Percentiles rank a stretch among this genome's conserved stretches.
Conservation (phyloP, 768 basidiomycete species). For the Termitomyces sp. region DNA sequence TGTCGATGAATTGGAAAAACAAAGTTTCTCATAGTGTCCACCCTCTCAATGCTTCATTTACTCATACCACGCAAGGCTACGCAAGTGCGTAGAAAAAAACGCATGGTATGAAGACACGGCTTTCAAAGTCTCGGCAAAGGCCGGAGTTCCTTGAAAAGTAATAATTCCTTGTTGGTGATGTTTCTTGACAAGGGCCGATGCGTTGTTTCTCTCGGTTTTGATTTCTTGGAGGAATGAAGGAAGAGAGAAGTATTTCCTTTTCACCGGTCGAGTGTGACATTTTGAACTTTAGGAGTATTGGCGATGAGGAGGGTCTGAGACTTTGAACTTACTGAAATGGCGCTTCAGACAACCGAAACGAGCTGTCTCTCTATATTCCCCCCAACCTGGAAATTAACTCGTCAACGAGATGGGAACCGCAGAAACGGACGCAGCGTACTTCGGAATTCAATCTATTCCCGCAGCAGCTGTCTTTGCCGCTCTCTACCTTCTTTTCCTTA, state of each 20-base stretch:
- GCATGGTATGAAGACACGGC: too few species aligned
- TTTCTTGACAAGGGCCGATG: too few species aligned
- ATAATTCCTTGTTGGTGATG: too few species aligned
- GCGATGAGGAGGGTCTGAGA: neutral
- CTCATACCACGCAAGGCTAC: too few species aligned
- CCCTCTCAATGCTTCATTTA: too few species aligned
- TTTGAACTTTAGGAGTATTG: neutral
- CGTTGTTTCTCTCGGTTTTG: neutral
- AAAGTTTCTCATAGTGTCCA: too few species aligned
- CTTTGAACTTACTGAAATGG: neutral
- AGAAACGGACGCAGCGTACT: neutral
- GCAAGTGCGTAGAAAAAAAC: too few species aligned
- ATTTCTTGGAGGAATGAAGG: neutral
- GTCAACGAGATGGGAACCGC: neutral
- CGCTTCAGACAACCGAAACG: too few species aligned
- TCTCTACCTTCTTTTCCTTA: slow-evolving; percentile 18
- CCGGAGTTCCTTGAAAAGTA: too few species aligned
- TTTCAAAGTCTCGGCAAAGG: too few species aligned
- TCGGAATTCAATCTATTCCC: slow-evolving; percentile 16
- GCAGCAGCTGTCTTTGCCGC: slow-evolving; percentile 20
- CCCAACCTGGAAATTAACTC: neutral
- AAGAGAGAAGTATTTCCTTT: neutral
- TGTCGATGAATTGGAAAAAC: too few species aligned
- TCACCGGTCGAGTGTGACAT: neutral
- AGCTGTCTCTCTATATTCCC: neutral